Evolutionary conservation across 169 alveolate species (phyloP).

Genomic region (Theileria sp.): DNA sequence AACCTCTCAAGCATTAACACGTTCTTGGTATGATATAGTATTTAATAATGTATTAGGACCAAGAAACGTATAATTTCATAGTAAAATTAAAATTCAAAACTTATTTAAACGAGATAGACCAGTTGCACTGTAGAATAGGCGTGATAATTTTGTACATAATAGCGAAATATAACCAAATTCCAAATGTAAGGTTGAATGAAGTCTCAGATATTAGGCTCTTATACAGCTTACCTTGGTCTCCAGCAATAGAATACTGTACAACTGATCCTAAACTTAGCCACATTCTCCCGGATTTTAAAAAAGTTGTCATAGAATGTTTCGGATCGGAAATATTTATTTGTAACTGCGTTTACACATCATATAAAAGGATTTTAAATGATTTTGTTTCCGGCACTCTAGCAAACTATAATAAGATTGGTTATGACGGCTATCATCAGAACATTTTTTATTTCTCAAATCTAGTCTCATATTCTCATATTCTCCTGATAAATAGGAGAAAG

Average conservation of each 20-base stretch:
- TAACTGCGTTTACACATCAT: neutral
- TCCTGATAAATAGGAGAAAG: neutral
- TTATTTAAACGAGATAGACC: constrained; percentile 5
- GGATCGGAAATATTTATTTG: constrained; percentile 44
- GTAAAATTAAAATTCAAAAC: constrained; percentile 9
- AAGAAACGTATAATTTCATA: constrained; percentile 28
- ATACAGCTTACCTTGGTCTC: constrained; percentile 58
- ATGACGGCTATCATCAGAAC: neutral
- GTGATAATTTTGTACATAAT: constrained; percentile 31
- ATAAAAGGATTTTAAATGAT: neutral
- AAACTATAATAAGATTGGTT: neutral
- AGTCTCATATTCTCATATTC: neutral
- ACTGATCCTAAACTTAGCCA: constrained; percentile 28
- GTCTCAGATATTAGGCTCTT: constrained; percentile 31
- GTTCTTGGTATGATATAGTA: constrained; percentile 3
- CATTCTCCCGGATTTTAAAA: constrained; percentile 47
- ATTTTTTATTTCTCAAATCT: neutral
- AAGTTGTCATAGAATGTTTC: constrained; percentile 31
- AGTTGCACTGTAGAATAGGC: constrained; percentile 40
- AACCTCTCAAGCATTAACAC: neutral
- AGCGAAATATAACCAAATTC: constrained; percentile 47
- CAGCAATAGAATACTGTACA: constrained; percentile 44
- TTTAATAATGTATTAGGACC: constrained; percentile 10
- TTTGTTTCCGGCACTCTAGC: neutral
- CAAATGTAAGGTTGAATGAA: constrained; percentile 38